Base-by-base conservation (phyloP, 305 asterid genomes). In the Fraxinus sp. region DNA sequence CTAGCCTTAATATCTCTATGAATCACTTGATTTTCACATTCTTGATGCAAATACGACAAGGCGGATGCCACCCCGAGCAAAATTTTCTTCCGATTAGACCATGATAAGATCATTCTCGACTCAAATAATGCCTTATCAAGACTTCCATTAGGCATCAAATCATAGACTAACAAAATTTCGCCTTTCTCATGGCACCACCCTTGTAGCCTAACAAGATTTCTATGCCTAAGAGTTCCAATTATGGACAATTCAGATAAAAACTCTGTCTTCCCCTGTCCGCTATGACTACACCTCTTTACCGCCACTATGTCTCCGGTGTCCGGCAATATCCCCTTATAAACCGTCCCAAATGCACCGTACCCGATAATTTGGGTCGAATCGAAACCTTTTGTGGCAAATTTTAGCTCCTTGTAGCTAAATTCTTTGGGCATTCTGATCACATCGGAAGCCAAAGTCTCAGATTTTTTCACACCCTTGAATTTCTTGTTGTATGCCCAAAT, bases 171-270 rank as follows among this genome's bases (percentile, higher is more conserved):
- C 64, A 96, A 78, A 70, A 91, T 92, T 76, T 96, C 99, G 1
- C 98, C 97, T 72, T 88, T 92, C 78, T 96, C 98, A 13, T 94
- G 98, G 35, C 99, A 96, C 98, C 98, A 96, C 0, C 99, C 99
- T 79, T 91, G 97, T 18, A 96, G 91, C 78, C 89, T 87, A 46
- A 96, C 93, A 2, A 96, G 94, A 84, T 96, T 96, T 78, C 99
- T 76, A 68, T 96, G 99, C 85, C 99, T 85, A 24, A 96, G 92
- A 0, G 98, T 90, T 7, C 94, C 97, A 13, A 94, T 94, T 18
- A 94, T 94, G 9, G 98, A 93, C 49, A 96, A 83, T 78, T 96
- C 98, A 0, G 99, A 88, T 4, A 96, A 62, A 76, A 96, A 94
- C 89, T 95, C 99, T 2, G 89, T n/a, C 32, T 91, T 94, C 83